Evolutionary conservation across 2,329 filamentous ascomycete genomes (phyloP).

Genomic region (Cercospora zeae-maydis): DNA sequence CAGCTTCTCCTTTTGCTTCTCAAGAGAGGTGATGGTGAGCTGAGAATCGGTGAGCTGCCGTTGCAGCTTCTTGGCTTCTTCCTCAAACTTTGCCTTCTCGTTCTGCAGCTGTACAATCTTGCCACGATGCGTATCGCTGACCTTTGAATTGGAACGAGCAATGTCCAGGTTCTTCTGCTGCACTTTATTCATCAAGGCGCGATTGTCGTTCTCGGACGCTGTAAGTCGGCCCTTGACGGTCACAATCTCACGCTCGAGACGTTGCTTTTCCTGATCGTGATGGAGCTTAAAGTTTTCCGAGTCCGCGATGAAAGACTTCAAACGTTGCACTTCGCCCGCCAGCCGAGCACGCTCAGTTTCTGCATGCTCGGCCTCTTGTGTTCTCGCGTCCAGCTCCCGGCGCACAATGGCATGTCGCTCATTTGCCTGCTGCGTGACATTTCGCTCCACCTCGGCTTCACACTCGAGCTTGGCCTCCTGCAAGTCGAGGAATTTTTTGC

Average conservation of each 20-base stretch:
- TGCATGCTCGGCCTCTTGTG: conserved; percentile 71
- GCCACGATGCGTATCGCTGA: conserved; percentile 75
- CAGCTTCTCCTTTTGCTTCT: conserved; percentile 93
- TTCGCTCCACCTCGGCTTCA: conserved; percentile 75
- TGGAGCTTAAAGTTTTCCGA: conserved; percentile 85
- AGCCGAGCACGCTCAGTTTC: conserved; percentile 75
- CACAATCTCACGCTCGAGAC: conserved; percentile 83
- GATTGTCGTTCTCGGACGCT: conserved; percentile 95
- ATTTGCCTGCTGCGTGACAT: conserved; percentile 70
- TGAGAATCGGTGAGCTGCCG: conserved; percentile 85
- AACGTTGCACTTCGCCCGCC: conserved; percentile 73
- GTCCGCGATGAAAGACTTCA: conserved; percentile 82
- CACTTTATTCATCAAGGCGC: conserved; percentile 89
- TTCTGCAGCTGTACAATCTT: conserved; percentile 73
- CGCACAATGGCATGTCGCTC: conserved; percentile 75
- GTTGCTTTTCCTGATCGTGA: conserved; percentile 90
- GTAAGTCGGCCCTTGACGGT: conserved; percentile 85
- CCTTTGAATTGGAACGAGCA: conserved; percentile 80
- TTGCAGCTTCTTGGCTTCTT: conserved; percentile 74
- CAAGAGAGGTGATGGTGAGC: conserved; percentile 73
- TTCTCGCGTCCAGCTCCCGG: conserved; percentile 75
- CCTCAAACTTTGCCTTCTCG: conserved; percentile 79
- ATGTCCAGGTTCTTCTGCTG: conserved; percentile 97
- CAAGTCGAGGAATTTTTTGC: conserved; percentile 76
- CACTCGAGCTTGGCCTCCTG: conserved; percentile 83